Base-by-base conservation (phyloP, 441 rosid genomes). In the Pelargonium cotyledonis region DNA sequence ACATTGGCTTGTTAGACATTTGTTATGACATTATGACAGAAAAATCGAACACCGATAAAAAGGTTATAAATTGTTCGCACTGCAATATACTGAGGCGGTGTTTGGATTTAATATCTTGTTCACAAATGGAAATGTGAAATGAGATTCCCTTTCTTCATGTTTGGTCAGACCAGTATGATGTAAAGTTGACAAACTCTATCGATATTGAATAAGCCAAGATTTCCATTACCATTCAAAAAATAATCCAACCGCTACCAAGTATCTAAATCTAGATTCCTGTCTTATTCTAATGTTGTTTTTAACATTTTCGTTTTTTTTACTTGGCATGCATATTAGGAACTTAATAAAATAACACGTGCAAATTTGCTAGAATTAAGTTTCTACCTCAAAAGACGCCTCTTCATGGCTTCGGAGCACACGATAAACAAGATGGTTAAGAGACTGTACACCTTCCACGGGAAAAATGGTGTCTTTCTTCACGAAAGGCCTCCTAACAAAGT, bases 331-430 rank as follows among this genome's bases (percentile, higher is more conserved):
- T 51, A 12, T 18, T n/a, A n/a, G 16, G 16, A 14, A 51, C 16
- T 51, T n/a, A 4, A 51, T 14, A 14, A n/a, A 51, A n/a, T 51
- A 51, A n/a, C 58, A 51, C 5, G 6, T 12, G 58, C 2, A 15
- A 12, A 51, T 51, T 51, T 51, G 58, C 18, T 51, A 15, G 58
- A 18, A n/a, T 51, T 4, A 51, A 51, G 63, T 68, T 67, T 69
- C 19, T 83, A 91, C 99, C 99, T 94, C 84, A 61, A 94, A 78
- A 79, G 92, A 82, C 66, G 83, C 88, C 80, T 94, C 96, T 80
- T 94, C 97, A 14, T 87, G 95, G 77, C 81, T 81, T 77, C 57
- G 86, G 78, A 94, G 89, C 75, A 88, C 86, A 10, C 78, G 79
- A 62, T 87, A 90, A 58, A 89, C 91, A 76, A 87, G 88, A 70